phyloP scores from a whole-genome alignment of 2,329 filamentous ascomycete species.

The Botrytis fabae region DNA sequence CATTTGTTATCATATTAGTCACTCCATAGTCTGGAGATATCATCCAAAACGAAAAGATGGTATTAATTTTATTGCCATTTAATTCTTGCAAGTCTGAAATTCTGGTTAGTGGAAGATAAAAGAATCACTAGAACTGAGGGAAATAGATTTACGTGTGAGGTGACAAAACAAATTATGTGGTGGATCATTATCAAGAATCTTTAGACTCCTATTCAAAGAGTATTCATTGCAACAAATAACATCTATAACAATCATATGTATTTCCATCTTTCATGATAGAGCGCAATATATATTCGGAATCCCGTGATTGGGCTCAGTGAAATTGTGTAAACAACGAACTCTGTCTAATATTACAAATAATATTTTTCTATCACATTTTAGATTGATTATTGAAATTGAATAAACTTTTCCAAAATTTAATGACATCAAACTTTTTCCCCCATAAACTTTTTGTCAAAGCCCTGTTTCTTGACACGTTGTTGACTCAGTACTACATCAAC shows the following conservation, averaged over 20 bases:
- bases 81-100: neutral
- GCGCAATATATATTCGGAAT: neutral
- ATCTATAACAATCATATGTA: neutral
- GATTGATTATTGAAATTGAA: neutral
- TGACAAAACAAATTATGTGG: neutral
- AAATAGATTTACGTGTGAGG: accelerated
- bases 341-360: neutral
- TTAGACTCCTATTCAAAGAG: neutral
- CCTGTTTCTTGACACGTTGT: neutral
- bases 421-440: neutral
- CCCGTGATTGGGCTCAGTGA: neutral
- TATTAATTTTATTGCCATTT: neutral
- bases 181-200: neutral
- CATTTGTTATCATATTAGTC: neutral
- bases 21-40: neutral
- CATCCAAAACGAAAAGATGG: neutral
- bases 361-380: too few relatives aligned
- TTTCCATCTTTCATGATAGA: neutral
- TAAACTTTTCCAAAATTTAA: neutral
- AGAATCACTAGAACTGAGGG: neutral
- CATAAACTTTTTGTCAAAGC: neutral
- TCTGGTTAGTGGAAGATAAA: neutral
- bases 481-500: neutral
- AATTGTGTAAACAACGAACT: neutral
- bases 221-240: neutral